Conservation (phyloP, 2,329 filamentous ascomycete species). For the Curvularia verruculosa region DNA sequence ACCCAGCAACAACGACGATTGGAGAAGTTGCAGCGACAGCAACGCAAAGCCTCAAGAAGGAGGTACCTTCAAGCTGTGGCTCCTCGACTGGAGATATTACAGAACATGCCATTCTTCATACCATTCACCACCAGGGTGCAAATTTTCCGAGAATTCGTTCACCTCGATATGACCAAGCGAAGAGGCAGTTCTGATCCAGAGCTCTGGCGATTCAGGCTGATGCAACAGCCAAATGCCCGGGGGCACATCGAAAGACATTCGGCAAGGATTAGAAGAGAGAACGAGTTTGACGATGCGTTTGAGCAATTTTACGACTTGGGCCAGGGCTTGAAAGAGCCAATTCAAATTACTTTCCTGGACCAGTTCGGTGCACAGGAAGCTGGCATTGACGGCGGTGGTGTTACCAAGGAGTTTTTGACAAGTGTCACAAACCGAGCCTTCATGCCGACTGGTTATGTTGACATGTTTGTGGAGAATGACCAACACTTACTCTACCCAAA, state of each 20-base stretch:
- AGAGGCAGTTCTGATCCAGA: constrained; percentile 76
- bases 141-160: constrained; percentile 93
- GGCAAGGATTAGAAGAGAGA: constrained; percentile 77
- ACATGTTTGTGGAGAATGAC: constrained; percentile 82
- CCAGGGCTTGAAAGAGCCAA: constrained; percentile 87
- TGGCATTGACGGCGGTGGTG: constrained; percentile 94
- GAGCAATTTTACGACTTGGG: constrained; percentile 80
- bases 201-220: constrained; percentile 69
- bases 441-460: constrained; percentile 58
- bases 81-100: constrained; percentile 85
- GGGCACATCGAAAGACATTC: constrained; percentile 61
- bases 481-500: constrained; percentile 90
- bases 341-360: constrained; percentile 96
- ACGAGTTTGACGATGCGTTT: constrained; percentile 85
- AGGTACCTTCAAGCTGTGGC: constrained; percentile 79
- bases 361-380: constrained; percentile 85
- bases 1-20: constrained; percentile 67
- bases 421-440: constrained; percentile 89
- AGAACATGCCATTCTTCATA: constrained; percentile 97
- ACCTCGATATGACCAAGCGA: constrained; percentile 76
- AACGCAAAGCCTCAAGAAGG: constrained; percentile 70
- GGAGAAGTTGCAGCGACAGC: constrained; percentile 67
- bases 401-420: constrained; percentile 95
- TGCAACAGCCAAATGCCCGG: constrained; percentile 40
- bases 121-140: constrained; percentile 90